Evolutionary conservation across 2,329 filamentous ascomycete genomes (phyloP), one percentile per base, ranked within the genome.

Genomic region (Cladosporium velox): DNA sequence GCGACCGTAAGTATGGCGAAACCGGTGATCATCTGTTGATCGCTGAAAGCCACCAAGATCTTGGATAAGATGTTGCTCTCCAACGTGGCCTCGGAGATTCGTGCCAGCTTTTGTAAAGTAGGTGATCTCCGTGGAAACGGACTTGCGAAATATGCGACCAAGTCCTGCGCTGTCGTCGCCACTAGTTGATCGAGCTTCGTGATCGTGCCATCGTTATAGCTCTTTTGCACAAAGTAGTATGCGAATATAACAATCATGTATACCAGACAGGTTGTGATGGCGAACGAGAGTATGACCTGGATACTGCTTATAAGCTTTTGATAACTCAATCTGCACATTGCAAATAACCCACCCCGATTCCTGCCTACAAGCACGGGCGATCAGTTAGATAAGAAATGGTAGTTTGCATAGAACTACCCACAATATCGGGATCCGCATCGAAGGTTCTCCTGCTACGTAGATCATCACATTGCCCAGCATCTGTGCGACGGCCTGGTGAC

Each of bases 11-110:
- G 32, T 8, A 68, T 24, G 28, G 57, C 65, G 51, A 68, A 44
- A 18, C 67, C 67, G 11, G 63, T 68, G 6, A 68, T 38, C 21
- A 68, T 58, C 38, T 68, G 67, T 38, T 67, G 67, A 30, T 67
- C 66, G 38, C 66, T 68, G 28, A 68, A 60, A 14, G 35, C 18
- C 5, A 41, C 5, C 15, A 41, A 14, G 15, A 41, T 14, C 15
- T 41, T 41, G 15, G 15, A 41, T 14, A 41, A 41, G 4, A 41
- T 3, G 5, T 18, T 41, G 38, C 38, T 30, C 6, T 30, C 28
- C 6, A 30, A 4, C 28, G 6, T 30, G 28, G 28, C 28, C 6
- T 30, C 28, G 6, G 28, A 30, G 28, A 30, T 30, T 30, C 28
- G 28, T 6, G 28, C 28, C 28, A 30, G 28, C 28, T 30, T 30